phyloP scores from a whole-genome alignment of 306 rosid genomes.

The Corylus heterophylla region DNA sequence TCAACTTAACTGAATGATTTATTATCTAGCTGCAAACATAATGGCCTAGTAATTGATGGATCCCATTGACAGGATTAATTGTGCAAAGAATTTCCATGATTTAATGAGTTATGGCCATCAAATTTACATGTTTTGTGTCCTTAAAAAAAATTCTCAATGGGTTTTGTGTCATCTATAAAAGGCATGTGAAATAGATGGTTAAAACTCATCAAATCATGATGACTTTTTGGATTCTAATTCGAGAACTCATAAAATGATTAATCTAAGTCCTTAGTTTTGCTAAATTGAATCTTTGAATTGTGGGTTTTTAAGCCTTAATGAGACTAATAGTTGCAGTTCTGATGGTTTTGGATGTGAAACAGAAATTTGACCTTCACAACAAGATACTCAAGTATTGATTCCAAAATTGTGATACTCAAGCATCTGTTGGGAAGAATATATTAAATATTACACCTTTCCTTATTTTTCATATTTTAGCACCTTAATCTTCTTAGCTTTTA shows the following conservation, averaged over 20 bases:
- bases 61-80: neutral
- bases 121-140: neutral
- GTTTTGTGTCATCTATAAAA: neutral
- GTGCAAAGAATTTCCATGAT: neutral
- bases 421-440: neutral
- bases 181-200: neutral
- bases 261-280: neutral
- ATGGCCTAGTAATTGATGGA: neutral
- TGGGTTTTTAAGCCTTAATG: neutral
- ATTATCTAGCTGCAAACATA: neutral
- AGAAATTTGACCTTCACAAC: neutral
- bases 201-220: neutral
- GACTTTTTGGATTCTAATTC: neutral
- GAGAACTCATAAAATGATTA: neutral
- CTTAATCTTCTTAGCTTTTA: neutral
- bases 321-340: neutral
- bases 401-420: neutral
- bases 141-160: neutral
- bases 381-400: too few relatives aligned
- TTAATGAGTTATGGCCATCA: neutral
- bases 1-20: neutral
- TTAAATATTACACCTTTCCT: too few relatives aligned
- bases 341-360: neutral
- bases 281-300: neutral
- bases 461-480: neutral